Base-by-base conservation (phyloP, 2,329 filamentous ascomycete genomes). In the Macrophomina pseudophaseolina region DNA sequence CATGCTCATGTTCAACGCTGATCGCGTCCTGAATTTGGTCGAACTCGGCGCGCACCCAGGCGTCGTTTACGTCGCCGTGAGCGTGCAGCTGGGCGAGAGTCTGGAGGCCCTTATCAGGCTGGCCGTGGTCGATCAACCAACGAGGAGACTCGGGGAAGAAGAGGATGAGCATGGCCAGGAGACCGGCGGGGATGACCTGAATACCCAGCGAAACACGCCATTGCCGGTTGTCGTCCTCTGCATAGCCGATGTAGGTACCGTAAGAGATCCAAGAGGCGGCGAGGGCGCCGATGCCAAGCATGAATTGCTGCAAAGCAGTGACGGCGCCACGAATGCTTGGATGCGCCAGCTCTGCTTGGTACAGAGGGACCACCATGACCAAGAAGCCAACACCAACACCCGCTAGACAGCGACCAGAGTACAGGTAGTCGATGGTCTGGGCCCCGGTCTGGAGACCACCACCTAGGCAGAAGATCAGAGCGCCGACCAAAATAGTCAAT, bases 261-360 rank as follows among this genome's bases (percentile, higher is more conserved):
- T 89, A 94, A 0, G 87, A 88, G 56, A 91, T 87, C 91, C 91
- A 93, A 0, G 88, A 84, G 0, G 92, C 91, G 16, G 88, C 80
- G 1, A 95, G 84, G 16, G 90, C 82, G 66, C 92, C 92, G 33
- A 94, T 86, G 1, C 91, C 91, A 62, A 94, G 76, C 91, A 94
- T 94, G 74, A 94, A 93, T 72, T 94, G 91, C 76, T 94, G 91
- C 3, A 94, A 81, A 35, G 88, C 86, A 0, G 91, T 93, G 38
- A 95, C 85, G 69, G 88, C 83, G 12, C 91, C 92, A 75, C 92
- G 87, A 72, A 94, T 94, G 67, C 85, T 86, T 1, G 92, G 92
- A 74, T 94, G 92, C 3, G 90, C 88, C 30, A 94, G 84, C 73
- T 95, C 92, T 28, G 90, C 91, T 74, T 94, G 91, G 75, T 93